Base-by-base conservation (phyloP, 768 basidiomycete genomes). In the Pholiota microspora region DNA sequence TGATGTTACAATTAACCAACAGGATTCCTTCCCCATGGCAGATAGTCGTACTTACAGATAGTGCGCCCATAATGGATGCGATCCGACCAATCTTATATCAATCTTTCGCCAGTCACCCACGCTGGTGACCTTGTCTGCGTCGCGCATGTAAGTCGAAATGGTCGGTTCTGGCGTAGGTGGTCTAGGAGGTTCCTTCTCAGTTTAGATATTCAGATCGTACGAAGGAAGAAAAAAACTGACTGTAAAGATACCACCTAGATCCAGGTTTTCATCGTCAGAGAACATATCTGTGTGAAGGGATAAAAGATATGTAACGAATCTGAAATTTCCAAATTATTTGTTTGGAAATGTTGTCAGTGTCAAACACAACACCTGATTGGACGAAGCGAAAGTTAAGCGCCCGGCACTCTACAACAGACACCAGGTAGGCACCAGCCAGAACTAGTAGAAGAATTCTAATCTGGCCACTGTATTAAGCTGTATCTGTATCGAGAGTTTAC, bases 21-120 rank as follows among this genome's bases (percentile, higher is more conserved):
- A 15, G 13, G n/a, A 5, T 15, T 12, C 6, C n/a, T 24, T 10
- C 12, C 16, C 29, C 29, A 31, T n/a, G 23, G 35, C 8, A 7
- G 13, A 8, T 4, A 28, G 21, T 1, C 5, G 44, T 7, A 66
- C 76, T 54, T 60, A 92, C 90, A 92, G 67, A 64, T 91, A 74
- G 64, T 92, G 89, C 1, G 83, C 91, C 90, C 90, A 93, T 3
- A 93, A 72, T 1, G 89, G 86, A 63, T 92, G 92, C 1, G 80
- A 79, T 12, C 92, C 92, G 0, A 94, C 88, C 6, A 94, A 77
- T 55, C 82, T 73, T 35, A 94, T 86, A 4, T 72, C 69, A 13
- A 94, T 73, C 29, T 75, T 67, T 9, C 68, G 59, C 77, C 77
- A 75, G 28, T 69, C 66, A 21, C 44, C 49, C 13, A 45, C 44